A percentile compares a stretch with the other conserved stretches of the same genome.
These are phyloP conservation scores for Aechmea fasciata DNA, from an alignment of 176 grass and related monocot species.

Conservation along the genomic window DNA sequence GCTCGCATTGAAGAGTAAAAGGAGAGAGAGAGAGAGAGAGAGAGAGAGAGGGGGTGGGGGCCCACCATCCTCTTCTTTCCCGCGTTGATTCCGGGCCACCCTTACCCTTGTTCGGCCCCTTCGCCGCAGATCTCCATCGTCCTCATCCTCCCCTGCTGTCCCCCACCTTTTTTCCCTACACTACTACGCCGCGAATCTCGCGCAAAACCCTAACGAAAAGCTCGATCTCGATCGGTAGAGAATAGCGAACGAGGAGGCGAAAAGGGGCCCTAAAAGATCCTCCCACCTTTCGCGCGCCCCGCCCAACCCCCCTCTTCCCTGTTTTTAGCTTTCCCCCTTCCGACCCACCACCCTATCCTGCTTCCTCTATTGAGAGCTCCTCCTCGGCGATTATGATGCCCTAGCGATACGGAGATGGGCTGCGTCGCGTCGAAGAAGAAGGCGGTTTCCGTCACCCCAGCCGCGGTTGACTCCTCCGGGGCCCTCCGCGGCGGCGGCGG, in stretches of 20 bases:
- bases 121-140: not conserved
- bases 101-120: constrained; percentile 10
- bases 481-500: constrained; percentile 11
- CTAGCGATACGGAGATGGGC: constrained; percentile 39
- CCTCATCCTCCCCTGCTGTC: not conserved
- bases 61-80: constrained; percentile 16
- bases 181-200: not conserved
- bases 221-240: not conserved
- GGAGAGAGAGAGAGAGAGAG: constrained; percentile 1
- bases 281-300: not conserved
- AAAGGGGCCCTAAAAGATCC: constrained; percentile 5
- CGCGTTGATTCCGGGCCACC: constrained; percentile 29
- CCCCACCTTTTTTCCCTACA: no score
- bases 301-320: not conserved
- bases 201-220: not conserved
- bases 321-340: not conserved
- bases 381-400: constrained; percentile 6
- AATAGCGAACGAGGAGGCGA: not conserved
- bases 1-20: not conserved
- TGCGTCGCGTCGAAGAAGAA: constrained; percentile 93
- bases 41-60: constrained; percentile 4
- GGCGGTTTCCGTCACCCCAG: constrained; percentile 50
- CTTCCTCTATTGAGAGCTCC: not conserved
- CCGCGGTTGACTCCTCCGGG: constrained; percentile 36
- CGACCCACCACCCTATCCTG: not conserved